Percentiles rank a stretch among this genome's conserved stretches.
These are phyloP conservation scores for Berkeleyomyces rouxiae DNA, from an alignment of 2,329 filamentous ascomycete genomes.

Conservation along the genomic window DNA sequence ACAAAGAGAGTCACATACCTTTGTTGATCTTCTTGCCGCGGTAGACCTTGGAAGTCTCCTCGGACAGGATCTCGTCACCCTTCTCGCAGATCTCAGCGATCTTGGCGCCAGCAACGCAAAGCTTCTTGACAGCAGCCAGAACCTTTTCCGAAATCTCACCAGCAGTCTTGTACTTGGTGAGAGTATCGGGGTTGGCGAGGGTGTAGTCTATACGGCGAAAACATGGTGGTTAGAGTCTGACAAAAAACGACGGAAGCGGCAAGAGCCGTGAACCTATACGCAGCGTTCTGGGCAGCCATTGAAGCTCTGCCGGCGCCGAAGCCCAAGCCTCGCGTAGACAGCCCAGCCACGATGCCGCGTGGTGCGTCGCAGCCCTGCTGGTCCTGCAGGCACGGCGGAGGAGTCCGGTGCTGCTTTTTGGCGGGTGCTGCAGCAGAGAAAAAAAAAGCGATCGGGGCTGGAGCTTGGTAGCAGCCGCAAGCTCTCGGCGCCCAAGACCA, in stretches of 20 bases:
- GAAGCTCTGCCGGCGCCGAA: not conserved
- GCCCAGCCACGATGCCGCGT: not conserved
- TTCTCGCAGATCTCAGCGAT: constrained; percentile 88
- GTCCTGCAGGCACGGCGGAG: not conserved
- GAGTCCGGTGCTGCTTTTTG: constrained; percentile 2
- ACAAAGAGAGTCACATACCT: constrained; percentile 37
- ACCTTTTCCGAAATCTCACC: constrained; percentile 92
- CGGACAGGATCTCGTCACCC: constrained; percentile 86
- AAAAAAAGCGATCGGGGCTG: not conserved
- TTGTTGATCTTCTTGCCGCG: constrained; percentile 95
- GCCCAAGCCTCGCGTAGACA: no score
- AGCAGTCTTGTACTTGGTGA: constrained; percentile 98
- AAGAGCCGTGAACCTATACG: not conserved
- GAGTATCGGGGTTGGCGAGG: constrained; percentile 78
- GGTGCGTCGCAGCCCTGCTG: not conserved
- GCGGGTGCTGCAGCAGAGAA: not conserved
- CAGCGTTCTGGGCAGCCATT: not conserved
- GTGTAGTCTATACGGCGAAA: constrained; percentile 51
- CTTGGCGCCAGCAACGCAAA: constrained; percentile 72
- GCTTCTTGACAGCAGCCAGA: constrained; percentile 62
- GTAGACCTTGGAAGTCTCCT: constrained; percentile 90
- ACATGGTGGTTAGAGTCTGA: not conserved
- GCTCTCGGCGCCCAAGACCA: not conserved
- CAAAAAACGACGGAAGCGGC: not conserved
- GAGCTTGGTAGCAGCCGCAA: not conserved